phyloP scores from a whole-genome alignment of 139 green algal genomes.

The Closterium sp. region DNA sequence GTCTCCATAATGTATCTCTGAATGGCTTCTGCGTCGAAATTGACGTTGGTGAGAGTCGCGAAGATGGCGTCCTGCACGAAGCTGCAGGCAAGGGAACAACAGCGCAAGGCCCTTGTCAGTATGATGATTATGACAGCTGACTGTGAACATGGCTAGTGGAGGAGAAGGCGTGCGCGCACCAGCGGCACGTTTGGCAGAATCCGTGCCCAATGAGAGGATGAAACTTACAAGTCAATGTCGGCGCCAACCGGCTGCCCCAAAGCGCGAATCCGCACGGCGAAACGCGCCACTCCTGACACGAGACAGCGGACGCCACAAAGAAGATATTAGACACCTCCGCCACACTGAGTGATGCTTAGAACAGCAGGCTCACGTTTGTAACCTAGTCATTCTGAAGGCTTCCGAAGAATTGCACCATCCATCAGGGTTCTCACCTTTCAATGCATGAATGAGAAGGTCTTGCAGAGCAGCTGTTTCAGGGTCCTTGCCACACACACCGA shows the following conservation, averaged over 20 bases:
- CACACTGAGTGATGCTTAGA: too few relatives aligned
- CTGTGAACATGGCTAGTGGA: not conserved
- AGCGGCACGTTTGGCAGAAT: not conserved
- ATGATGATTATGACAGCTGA: not conserved
- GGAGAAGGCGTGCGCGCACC: not conserved
- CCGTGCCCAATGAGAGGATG: not conserved
- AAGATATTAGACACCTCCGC: not conserved
- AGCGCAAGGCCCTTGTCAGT: too few relatives aligned
- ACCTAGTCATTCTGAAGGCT: not conserved
- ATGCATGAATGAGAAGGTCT: conserved; percentile 63
- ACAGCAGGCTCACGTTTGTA: not conserved
- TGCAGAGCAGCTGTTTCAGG: conserved; percentile 64
- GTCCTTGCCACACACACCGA: conserved; percentile 71
- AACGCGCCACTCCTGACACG: not conserved
- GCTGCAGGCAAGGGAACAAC: conserved; percentile 32
- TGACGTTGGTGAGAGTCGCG: conserved; percentile 73
- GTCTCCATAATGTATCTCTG: conserved; percentile 15
- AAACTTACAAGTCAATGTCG: not conserved
- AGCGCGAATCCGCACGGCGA: not conserved
- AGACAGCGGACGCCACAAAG: not conserved
- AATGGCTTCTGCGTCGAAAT: conserved; percentile 63
- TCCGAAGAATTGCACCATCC: not conserved
- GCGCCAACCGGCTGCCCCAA: not conserved
- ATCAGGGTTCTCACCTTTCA: conserved; percentile 6
- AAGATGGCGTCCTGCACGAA: conserved; percentile 64